Conservation (phyloP, 495 filamentous ascomycete species). For the Hypomontagnella submonticulosa region DNA sequence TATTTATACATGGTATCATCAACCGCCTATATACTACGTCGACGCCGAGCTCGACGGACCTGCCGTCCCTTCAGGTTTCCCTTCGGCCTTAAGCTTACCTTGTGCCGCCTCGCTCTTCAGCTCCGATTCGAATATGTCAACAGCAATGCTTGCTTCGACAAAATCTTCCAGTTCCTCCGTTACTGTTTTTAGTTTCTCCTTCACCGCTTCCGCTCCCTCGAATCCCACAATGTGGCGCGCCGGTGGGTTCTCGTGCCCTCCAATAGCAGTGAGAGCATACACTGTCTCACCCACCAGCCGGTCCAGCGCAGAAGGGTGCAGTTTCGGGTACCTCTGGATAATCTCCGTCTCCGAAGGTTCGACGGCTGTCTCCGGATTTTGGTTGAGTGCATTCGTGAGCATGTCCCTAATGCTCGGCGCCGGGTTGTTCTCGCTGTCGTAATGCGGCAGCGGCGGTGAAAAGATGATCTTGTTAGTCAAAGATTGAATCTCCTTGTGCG, state of each 20-base stretch:
- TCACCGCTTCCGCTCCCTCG: constrained; percentile 87
- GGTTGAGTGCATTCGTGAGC: constrained; percentile 74
- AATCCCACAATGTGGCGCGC: constrained; percentile 93
- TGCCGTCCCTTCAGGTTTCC: constrained; percentile 31
- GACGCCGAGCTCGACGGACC: constrained; percentile 25
- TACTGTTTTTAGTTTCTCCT: constrained; percentile 95
- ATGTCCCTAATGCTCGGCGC: constrained; percentile 85
- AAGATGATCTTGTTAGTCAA: constrained; percentile 87
- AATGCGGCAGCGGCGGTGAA: constrained; percentile 77
- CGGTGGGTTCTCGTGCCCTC: constrained; percentile 94
- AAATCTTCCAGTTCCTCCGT: constrained; percentile 97
- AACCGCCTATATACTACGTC: constrained; percentile 6
- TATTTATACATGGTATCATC: neutral
- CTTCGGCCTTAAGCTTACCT: constrained; percentile 45
- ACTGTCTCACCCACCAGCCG: constrained; percentile 89
- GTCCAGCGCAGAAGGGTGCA: constrained; percentile 72
- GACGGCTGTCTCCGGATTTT: constrained; percentile 64
- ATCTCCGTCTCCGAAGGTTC: constrained; percentile 63
- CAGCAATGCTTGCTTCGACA: constrained; percentile 85
- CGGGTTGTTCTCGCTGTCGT: constrained; percentile 76
- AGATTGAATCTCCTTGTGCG: constrained; percentile 81
- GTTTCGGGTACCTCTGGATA: constrained; percentile 74
- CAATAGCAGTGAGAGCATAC: constrained; percentile 88
- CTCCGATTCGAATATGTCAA: constrained; percentile 75
- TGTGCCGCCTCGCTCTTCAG: constrained; percentile 58